These are phyloP conservation scores for Cladosporium sphaerospermum DNA, from an alignment of 2,329 filamentous ascomycete genomes.

Conservation along the genomic window DNA sequence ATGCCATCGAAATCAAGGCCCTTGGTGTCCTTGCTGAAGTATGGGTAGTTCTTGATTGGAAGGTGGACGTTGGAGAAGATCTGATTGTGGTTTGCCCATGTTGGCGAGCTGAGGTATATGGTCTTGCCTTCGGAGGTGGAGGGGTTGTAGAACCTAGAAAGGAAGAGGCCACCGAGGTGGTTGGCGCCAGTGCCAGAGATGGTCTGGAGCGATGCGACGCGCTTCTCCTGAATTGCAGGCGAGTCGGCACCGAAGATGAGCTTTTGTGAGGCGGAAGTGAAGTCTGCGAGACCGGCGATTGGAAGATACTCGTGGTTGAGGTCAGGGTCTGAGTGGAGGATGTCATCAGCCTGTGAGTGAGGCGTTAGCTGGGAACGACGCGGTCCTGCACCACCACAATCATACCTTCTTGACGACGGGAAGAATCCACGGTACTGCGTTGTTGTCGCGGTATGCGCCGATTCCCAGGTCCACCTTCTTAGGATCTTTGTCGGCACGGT, in stretches of 20 bases:
- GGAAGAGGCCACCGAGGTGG: conserved; percentile 88
- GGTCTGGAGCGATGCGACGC: conserved; percentile 77
- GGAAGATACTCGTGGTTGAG: conserved; percentile 98
- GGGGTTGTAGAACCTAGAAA: conserved; percentile 76
- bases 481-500: conserved; percentile 64
- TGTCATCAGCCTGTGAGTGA: conserved; percentile 71
- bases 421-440: conserved; percentile 94
- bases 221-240: conserved; percentile 76
- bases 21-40: conserved; percentile 84
- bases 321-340: conserved; percentile 78
- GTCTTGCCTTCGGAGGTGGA: conserved; percentile 55
- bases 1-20: conserved; percentile 90
- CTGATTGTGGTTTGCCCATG: conserved; percentile 98
- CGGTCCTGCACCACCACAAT: background rate
- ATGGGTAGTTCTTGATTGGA: conserved; percentile 76
- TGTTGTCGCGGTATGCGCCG: conserved; percentile 90
- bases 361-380: background rate
- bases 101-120: conserved; percentile 89
- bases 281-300: conserved; percentile 79
- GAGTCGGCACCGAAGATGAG: conserved; percentile 76
- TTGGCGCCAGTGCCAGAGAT: conserved; percentile 96
- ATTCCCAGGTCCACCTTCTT: conserved; percentile 93
- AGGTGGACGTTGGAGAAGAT: conserved; percentile 91
- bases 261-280: conserved; percentile 86
- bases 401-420: conserved; percentile 93